Evolutionary conservation across 352 stramenopile species (phyloP), one percentile per base, ranked within the genome.

Genomic region (Peronospora farinosa): DNA sequence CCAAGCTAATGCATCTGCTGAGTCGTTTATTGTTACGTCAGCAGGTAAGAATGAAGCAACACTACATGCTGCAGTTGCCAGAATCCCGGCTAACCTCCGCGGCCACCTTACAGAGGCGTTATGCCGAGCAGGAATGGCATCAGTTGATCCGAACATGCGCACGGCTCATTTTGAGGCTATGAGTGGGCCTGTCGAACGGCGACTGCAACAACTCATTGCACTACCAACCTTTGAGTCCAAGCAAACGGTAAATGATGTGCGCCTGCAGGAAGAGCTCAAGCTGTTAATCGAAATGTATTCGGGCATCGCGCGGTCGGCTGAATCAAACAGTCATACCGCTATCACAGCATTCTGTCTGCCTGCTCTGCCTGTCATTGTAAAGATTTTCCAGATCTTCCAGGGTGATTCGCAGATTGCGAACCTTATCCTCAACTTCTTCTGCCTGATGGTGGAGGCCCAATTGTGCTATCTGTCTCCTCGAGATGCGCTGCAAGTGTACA

Each of bases 271-370:
- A 61, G 77, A 92, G 35, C 60, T 89, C 1, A 88, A 88, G 57
- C 51, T 90, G 12, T 65, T 92, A 13, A 44, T 92, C 8, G 81
- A 90, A 33, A 66, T 90, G 58, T 89, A 89, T 60, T 72, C 81
- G 0, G 81, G 81, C 15, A 74, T 92, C 25, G 81, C 78, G 11
- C 78, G 78, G 16, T 85, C 81, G 0, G 66, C 77, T 6, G 81
- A 90, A 58, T 71, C 64, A 30, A 73, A 62, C 16, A 86, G 65
- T 37, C 76, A 88, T 35, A 50, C 57, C 2, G 40, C 74, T 25
- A 89, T 91, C 19, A 80, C 80, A 10, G 46, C 54, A 16, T 86
- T 88, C 45, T 82, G 74, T 25, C 59, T 92, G 12, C 77, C 81
- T 5, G 78, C 66, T 45, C 47, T 93, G 4, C 74, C 82, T 11